Evolutionary conservation across 768 basidiomycete species (phyloP).

Genomic region (Termitomyces sp.): DNA sequence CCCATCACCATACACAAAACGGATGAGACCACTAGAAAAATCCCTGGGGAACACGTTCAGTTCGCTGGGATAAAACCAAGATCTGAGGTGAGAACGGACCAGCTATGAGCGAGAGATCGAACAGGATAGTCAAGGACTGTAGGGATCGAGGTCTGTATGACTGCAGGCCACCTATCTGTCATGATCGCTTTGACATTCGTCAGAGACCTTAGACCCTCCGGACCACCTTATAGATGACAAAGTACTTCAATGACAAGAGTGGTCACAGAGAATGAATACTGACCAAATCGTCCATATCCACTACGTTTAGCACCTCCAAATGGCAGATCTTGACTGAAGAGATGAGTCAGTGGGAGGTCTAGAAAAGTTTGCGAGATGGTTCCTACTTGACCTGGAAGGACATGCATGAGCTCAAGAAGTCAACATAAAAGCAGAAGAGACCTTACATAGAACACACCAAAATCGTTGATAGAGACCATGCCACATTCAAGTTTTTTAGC

Average conservation of each 20-base stretch:
- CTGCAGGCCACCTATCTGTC: constrained; percentile 77
- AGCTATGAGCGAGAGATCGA: constrained; percentile 64
- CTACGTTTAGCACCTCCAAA: constrained; percentile 92
- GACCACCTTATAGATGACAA: constrained; percentile 59
- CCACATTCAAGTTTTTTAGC: constrained; percentile 84
- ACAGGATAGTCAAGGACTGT: constrained; percentile 82
- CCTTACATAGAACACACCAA: constrained; percentile 79
- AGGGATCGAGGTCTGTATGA: constrained; percentile 84
- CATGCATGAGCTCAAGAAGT: neutral
- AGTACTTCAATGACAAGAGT: constrained; percentile 6
- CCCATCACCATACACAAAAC: constrained; percentile 46
- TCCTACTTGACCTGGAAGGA: constrained; percentile 60
- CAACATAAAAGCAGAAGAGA: neutral
- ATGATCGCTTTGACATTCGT: constrained; percentile 88
- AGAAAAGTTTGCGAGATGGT: neutral
- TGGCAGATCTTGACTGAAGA: constrained; percentile 74
- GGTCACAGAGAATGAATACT: constrained; percentile 14
- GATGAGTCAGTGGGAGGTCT: neutral
- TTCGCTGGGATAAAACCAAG: neutral
- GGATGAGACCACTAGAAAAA: constrained; percentile 42
- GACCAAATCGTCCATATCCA: constrained; percentile 92
- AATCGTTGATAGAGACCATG: constrained; percentile 98
- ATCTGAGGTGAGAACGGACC: constrained; percentile 38
- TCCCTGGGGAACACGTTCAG: constrained; percentile 27
- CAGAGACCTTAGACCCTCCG: constrained; percentile 85